Evolutionary conservation across 2,329 filamentous ascomycete species (phyloP), one percentile per base, ranked within the genome.

Genomic region (Monilinia polystroma): DNA sequence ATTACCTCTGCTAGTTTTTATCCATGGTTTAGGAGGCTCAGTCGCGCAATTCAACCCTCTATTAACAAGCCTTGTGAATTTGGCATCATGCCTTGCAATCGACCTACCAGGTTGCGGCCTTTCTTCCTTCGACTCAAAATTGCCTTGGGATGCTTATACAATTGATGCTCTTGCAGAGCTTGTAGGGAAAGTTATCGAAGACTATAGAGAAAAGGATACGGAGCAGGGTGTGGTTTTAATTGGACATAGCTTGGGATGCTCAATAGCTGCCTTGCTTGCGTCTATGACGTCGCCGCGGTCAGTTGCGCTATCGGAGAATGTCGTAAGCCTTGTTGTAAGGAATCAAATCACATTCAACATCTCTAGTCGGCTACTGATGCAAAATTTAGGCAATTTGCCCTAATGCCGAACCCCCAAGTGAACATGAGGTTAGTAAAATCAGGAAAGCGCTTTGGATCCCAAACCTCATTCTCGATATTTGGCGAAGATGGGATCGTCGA

Each of bases 21-120:
- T 98, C 67, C 95, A 98, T 75, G 95, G 95, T 1, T 83, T 98
- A 12, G 95, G 94, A n/a, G 95, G 95, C 59, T 96, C 92, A 0
- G 85, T 93, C 32, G 90, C 92, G 14, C 95, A 98, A 75, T 98
- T 97, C 75, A 85, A 91, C 66, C 87, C 90, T 41, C 80, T 98
- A 6, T 80, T 98, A 20, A 90, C 87, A 26, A 95, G 91, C 77
- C 82, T 99, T 58, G 86, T 90, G 62, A 92, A 96, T 75, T 81
- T 93, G 59, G 92, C 91, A 16, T 89, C 93, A 58, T 96, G 93
- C 76, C 83, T 96, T 51, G 91, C 92, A 4, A 87, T 98, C 70
- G 95, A 99, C 76, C 82, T 97, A 4, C 94, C 95, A 1, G 95
- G 95, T 51, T 96, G 93, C 73, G 95, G 95, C 41, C 81, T 89